A percentile compares a stretch with the other conserved stretches of the same genome.
These are phyloP conservation scores for Psidium guajava DNA, from an alignment of 345 rosid species.

Conservation along the genomic window DNA sequence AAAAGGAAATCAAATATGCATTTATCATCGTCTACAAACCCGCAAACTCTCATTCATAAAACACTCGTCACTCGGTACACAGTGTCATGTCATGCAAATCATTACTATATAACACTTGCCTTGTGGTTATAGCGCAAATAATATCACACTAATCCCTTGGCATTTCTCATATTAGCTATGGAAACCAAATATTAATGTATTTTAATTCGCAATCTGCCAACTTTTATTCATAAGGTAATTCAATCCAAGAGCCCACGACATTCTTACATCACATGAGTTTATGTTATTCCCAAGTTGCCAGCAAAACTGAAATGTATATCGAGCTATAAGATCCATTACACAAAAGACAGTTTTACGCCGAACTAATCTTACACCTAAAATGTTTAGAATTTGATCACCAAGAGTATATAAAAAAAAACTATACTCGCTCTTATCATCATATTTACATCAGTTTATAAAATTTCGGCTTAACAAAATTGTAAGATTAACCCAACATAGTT, in stretches of 20 bases:
- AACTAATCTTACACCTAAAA: neutral
- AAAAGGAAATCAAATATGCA: neutral
- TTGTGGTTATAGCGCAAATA: neutral
- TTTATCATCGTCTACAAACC: neutral
- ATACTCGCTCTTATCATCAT: neutral
- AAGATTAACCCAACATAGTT: neutral
- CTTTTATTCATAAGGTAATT: neutral
- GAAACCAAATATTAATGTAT: neutral
- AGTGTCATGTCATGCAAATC: neutral
- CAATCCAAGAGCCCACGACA: neutral
- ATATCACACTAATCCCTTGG: neutral
- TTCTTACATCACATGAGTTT: neutral
- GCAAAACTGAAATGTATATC: neutral
- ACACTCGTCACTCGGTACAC: neutral
- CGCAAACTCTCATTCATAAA: neutral
- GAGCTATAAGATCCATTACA: neutral
- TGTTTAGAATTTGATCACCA: neutral
- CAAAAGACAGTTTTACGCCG: neutral
- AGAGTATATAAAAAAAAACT: neutral
- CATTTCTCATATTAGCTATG: neutral
- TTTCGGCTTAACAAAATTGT: neutral
- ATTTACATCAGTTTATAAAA: neutral
- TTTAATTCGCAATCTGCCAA: neutral
- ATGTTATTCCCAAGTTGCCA: neutral
- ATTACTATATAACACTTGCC: neutral